These are phyloP conservation scores for Russula abietina DNA, from an alignment of 768 basidiomycete species.

Conservation along the genomic window DNA sequence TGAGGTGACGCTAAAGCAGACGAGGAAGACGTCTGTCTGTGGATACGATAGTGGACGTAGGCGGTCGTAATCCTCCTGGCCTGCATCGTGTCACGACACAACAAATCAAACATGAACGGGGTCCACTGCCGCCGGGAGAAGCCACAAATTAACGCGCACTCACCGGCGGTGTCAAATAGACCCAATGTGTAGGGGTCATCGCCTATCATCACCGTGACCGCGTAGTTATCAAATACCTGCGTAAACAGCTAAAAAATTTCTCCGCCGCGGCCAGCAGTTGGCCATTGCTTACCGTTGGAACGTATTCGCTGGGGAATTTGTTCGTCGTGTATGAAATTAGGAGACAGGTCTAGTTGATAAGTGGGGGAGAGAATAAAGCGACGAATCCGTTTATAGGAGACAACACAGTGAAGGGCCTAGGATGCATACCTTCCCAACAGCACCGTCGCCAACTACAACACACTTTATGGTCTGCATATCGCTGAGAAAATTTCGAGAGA, in stretches of 20 bases:
- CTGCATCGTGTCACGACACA: constrained; percentile 38
- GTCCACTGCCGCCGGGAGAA: background rate
- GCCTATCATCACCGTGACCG: constrained; percentile 99
- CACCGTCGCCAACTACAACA: constrained; percentile 96
- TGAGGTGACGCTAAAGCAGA: constrained; percentile 98
- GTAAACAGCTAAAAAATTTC: constrained; percentile 18
- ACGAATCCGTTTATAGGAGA: background rate
- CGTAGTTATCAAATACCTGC: constrained; percentile 94
- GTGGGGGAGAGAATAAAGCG: background rate
- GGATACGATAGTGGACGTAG: constrained; percentile 99
- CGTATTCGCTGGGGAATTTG: constrained; percentile 99
- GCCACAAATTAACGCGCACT: constrained; percentile 31
- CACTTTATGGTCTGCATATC: constrained; percentile 96
- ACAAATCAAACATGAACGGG: constrained; percentile 13
- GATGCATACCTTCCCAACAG: constrained; percentile 86
- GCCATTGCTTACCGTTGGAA: constrained; percentile 75
- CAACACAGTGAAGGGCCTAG: background rate
- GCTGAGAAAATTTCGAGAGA: constrained; percentile 15
- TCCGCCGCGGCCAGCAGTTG: constrained; percentile 14
- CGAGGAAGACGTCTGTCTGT: constrained; percentile 98
- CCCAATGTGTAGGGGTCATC: constrained; percentile 99
- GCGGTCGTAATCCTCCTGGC: constrained; percentile 99
- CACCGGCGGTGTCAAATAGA: constrained; percentile 97
- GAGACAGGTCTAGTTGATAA: constrained; percentile 69
- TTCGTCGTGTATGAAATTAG: constrained; percentile 97